Base-by-base conservation (phyloP, 1,284 basidiomycete species). In the Amylostereum areolatum region DNA sequence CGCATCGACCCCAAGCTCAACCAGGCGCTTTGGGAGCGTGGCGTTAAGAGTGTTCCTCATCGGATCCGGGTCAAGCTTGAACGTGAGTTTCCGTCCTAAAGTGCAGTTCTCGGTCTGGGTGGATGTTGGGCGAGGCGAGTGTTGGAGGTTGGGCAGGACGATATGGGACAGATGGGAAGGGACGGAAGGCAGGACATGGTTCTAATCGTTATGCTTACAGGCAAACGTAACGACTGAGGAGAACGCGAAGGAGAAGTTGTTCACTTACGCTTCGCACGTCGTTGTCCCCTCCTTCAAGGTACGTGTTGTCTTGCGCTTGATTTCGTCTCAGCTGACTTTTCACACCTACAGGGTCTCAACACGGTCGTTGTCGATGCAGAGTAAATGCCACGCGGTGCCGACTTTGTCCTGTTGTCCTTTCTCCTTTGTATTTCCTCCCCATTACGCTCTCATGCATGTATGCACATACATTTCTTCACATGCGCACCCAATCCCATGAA, bases 231-330 rank as follows among this genome's bases (percentile, higher is more conserved):
- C 68, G 93, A 97, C n/a, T 70, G 92, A 95, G 63, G 93, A 97
- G 77, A 89, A 86, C 62, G 92, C 93, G 55, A 96, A 95, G 77
- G 94, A 97, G 79, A 97, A 96, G 78, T 85, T 97, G 52, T 97
- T 79, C 81, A 95, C 92, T 46, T 90, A 93, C 66, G 94, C 89
- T 55, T 82, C 81, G 54, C 80, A 89, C 65, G 85, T 97, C 56
- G 76, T 81, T 45, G 89, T 91, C 48, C 69, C 77, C 43, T 78
- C 87, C 48, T 94, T 93, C 86, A 94, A 95, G 86, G 91, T 83
- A 52, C 51, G 81, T 64, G 12, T 32, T 41, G n/a, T 49, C 37
- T 12, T 27, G 46, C 24, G 12, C 25, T 2, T 45, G 29, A 18
- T 12, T 37, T 31, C 42, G 25, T 24, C 4, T 40, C 29, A 11